A percentile compares a stretch with the other conserved stretches of the same genome.
These are phyloP conservation scores for Novymonas esmeraldas DNA, from an alignment of 208 protist genomes.

Conservation along the genomic window DNA sequence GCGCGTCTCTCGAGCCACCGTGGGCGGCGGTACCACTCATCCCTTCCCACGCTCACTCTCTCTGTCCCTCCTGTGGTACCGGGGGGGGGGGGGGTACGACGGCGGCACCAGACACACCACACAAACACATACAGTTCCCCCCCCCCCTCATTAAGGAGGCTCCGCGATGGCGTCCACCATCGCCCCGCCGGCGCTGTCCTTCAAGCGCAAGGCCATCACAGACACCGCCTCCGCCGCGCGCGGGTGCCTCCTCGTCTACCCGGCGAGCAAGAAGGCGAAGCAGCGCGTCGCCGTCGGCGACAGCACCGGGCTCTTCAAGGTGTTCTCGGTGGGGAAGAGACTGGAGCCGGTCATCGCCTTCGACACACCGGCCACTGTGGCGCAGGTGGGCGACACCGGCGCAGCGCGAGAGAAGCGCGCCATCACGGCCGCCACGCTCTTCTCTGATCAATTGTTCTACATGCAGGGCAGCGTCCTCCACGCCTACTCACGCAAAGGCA, in stretches of 20 bases:
- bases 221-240: slow-evolving; percentile 38
- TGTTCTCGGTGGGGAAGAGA: slow-evolving; percentile 64
- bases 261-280: slow-evolving; percentile 61
- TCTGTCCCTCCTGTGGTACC: too few species aligned
- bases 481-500: slow-evolving; percentile 87
- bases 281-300: slow-evolving; percentile 83
- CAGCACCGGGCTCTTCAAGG: slow-evolving; percentile 51
- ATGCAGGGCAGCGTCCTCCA: slow-evolving; percentile 66
- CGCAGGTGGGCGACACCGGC: slow-evolving; percentile 9
- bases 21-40: too few species aligned
- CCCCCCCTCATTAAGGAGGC: background rate
- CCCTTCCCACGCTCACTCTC: too few species aligned
- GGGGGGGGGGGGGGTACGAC: too few species aligned
- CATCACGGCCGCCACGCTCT: slow-evolving; percentile 67
- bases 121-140: too few species aligned
- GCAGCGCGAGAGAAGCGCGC: slow-evolving; percentile 30
- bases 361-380: slow-evolving; percentile 41
- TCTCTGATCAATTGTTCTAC: slow-evolving; percentile 84
- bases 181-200: slow-evolving; percentile 12
- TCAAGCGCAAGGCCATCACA: slow-evolving; percentile 45
- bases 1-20: too few species aligned
- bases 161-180: slow-evolving; percentile 13
- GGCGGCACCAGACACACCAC: too few species aligned
- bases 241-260: slow-evolving; percentile 81
- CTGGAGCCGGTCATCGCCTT: slow-evolving; percentile 56